Conservation (phyloP, 495 filamentous ascomycete species). For the Clohesyomyces aquaticus region DNA sequence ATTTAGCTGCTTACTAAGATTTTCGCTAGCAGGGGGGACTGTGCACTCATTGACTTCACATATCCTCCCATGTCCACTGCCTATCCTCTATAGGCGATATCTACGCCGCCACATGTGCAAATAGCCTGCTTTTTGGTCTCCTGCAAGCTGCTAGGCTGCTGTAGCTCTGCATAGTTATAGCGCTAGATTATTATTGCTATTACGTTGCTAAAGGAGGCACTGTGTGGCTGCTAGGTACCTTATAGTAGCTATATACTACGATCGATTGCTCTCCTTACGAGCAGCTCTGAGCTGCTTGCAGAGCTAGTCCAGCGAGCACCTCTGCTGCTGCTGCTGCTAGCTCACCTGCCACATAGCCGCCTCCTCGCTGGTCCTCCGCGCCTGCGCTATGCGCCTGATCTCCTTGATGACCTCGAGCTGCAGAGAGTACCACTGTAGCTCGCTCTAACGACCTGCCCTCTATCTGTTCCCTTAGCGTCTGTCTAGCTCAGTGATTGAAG, state of each 20-base stretch:
- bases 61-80: too few species aligned
- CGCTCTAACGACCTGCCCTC: constrained; percentile 13
- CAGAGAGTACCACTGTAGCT: constrained; percentile 24
- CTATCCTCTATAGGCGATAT: too few species aligned
- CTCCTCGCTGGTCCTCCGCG: constrained; percentile 19
- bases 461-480: constrained; percentile 9
- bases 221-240: too few species aligned
- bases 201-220: too few species aligned
- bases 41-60: too few species aligned
- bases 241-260: neutral
- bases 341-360: constrained; percentile 21
- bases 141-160: too few species aligned
- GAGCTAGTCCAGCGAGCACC: constrained; percentile 22
- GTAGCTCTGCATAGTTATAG: too few species aligned
- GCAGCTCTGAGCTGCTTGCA: constrained; percentile 15
- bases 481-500: constrained; percentile 12
- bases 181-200: too few species aligned
- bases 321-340: constrained; percentile 13
- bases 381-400: constrained; percentile 15
- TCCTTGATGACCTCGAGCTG: constrained; percentile 17
- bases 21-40: too few species aligned
- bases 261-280: constrained; percentile 9
- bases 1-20: too few species aligned
- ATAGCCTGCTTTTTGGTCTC: too few species aligned
- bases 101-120: too few species aligned